phyloP scores from a whole-genome alignment of 345 rosid species.

The Moricandia moricandioides region DNA sequence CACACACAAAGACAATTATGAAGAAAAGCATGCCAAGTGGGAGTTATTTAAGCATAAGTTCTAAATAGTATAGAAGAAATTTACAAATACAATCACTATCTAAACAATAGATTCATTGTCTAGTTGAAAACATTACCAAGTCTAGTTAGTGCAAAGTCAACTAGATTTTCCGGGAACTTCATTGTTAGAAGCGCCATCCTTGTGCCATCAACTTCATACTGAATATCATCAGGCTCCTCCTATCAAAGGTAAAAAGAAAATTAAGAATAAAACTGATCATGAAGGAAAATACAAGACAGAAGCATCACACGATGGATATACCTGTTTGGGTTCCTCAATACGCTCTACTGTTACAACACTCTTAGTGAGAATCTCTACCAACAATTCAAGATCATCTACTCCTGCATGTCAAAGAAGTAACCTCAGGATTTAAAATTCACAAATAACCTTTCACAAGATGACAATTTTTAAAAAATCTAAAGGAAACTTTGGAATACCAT shows the following conservation, averaged over 20 bases:
- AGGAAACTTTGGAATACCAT: constrained; percentile 44
- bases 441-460: background rate
- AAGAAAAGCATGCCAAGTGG: too few relatives aligned
- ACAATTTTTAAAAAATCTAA: background rate
- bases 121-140: constrained; percentile 47
- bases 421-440: background rate
- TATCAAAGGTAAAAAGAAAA: background rate
- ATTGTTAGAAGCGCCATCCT: constrained; percentile 59
- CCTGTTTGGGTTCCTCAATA: background rate
- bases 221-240: background rate
- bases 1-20: background rate
- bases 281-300: background rate
- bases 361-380: background rate
- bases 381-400: background rate
- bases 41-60: too few relatives aligned
- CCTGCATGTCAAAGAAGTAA: background rate
- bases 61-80: background rate
- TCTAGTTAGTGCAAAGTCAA: constrained; percentile 67
- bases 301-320: background rate
- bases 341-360: background rate
- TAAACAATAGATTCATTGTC: background rate
- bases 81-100: background rate
- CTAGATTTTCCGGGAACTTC: constrained; percentile 60
- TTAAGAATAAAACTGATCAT: background rate
- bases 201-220: constrained; percentile 34